phyloP scores from a whole-genome alignment of 169 alveolate species.

The Theileria orientalis region DNA sequence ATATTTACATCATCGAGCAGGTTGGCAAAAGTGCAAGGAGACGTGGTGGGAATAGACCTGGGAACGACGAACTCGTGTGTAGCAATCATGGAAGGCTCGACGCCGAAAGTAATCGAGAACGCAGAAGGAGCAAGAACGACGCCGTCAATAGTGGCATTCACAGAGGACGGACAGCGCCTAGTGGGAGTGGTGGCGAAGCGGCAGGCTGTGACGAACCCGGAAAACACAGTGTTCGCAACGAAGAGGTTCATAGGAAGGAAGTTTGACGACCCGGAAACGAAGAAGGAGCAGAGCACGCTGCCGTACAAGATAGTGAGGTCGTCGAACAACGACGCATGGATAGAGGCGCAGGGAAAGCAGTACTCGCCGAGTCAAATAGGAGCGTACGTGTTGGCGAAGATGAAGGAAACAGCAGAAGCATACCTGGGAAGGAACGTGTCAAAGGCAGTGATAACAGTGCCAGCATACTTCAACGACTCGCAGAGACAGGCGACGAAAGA shows the following conservation, averaged over 20 bases:
- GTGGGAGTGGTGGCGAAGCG: constrained; percentile 96
- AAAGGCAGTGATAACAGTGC: constrained; percentile 96
- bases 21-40: constrained; percentile 78
- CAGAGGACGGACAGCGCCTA: constrained; percentile 93
- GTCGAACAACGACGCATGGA: constrained; percentile 98
- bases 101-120: constrained; percentile 95
- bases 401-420: constrained; percentile 97
- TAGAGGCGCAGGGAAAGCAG: constrained; percentile 92
- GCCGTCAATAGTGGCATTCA: constrained; percentile 98
- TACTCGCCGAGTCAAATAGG: constrained; percentile 96
- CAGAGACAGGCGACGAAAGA: constrained; percentile 97
- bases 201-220: constrained; percentile 96
- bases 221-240: constrained; percentile 93
- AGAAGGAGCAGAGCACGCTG: constrained; percentile 93
- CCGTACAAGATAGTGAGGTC: constrained; percentile 96
- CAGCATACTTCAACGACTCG: constrained; percentile 95
- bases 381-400: constrained; percentile 92
- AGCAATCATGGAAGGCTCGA: constrained; percentile 96
- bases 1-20: constrained; percentile 25
- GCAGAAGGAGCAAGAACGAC: constrained; percentile 95
- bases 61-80: constrained; percentile 99
- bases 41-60: constrained; percentile 97
- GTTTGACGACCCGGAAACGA: constrained; percentile 93
- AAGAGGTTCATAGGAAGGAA: constrained; percentile 96
- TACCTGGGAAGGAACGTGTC: constrained; percentile 91